A percentile compares a stretch with the other conserved stretches of the same genome.
Evolutionary conservation across 208 protist species (phyloP).

Genomic region (Strigomonas culicis): DNA sequence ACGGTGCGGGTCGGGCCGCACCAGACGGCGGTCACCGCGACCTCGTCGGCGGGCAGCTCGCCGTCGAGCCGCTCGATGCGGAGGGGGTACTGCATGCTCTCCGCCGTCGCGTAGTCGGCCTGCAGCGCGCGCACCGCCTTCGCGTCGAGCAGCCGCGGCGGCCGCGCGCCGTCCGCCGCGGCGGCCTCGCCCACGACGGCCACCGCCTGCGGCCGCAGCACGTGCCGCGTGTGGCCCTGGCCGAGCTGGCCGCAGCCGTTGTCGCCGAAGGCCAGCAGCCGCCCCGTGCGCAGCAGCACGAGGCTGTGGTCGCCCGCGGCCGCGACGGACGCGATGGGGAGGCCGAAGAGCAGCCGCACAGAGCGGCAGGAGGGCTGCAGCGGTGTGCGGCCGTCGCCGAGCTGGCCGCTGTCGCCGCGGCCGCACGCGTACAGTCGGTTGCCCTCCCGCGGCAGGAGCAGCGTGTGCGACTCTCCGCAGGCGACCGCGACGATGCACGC

Average conservation of each 20-base stretch:
- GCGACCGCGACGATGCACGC: conserved; percentile 42
- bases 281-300: conserved; percentile 65
- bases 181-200: conserved; percentile 13
- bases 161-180: neutral
- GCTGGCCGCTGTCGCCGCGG: conserved; percentile 58
- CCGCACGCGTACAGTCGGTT: conserved; percentile 77
- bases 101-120: conserved; percentile 54
- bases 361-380: conserved; percentile 63
- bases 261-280: conserved; percentile 76
- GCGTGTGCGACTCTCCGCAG: conserved; percentile 68
- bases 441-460: conserved; percentile 45
- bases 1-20: conserved; percentile 42
- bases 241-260: conserved; percentile 81
- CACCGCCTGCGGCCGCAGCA: conserved; percentile 33
- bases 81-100: conserved; percentile 66
- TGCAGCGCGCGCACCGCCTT: conserved; percentile 47
- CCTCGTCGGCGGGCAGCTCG: conserved; percentile 22
- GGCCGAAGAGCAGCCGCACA: conserved; percentile 72
- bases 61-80: conserved; percentile 56
- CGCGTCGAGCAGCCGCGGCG: conserved; percentile 31
- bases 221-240: conserved; percentile 49
- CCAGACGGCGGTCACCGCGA: conserved; percentile 26
- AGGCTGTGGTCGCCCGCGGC: conserved; percentile 77
- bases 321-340: conserved; percentile 46
- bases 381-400: conserved; percentile 41